phyloP scores from a whole-genome alignment of 306 rosid species.

The Corylus avellana region DNA sequence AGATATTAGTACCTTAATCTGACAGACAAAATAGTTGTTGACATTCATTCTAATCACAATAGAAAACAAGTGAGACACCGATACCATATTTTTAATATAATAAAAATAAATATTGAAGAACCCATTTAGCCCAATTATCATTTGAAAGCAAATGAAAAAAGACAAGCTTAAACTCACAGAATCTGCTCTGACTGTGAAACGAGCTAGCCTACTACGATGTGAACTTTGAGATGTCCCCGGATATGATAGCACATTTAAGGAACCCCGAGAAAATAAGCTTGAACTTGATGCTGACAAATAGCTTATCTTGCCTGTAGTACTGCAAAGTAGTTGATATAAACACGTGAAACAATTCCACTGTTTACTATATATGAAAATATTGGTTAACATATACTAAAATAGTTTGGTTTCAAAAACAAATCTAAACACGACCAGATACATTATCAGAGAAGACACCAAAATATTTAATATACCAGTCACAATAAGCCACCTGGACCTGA shows the following conservation, averaged over 20 bases:
- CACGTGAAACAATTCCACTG: constrained; percentile 11
- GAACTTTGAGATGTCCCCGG: constrained; percentile 48
- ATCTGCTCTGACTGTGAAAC: constrained; percentile 79
- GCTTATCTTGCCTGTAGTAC: constrained; percentile 53
- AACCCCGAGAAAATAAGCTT: constrained; percentile 59
- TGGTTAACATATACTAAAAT: neutral
- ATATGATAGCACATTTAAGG: constrained; percentile 43
- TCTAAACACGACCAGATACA: neutral
- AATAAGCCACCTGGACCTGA: neutral
- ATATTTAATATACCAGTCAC: neutral
- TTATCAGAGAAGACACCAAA: neutral
- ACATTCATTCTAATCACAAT: neutral
- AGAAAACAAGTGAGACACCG: neutral
- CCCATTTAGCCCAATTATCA: constrained; percentile 1
- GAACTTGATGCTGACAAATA: constrained; percentile 59
- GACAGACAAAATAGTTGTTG: constrained; percentile 7
- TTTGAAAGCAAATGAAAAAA: constrained; percentile 23
- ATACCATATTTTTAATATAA: neutral
- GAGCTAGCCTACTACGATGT: constrained; percentile 58
- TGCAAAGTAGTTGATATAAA: constrained; percentile 40
- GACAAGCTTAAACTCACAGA: constrained; percentile 55
- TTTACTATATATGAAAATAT: neutral
- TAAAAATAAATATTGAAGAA: neutral
- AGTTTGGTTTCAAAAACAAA: neutral
- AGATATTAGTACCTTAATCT: constrained; percentile 25